Conservation (phyloP, 192 early-diverging fungal species). For the Podila minutissima region DNA sequence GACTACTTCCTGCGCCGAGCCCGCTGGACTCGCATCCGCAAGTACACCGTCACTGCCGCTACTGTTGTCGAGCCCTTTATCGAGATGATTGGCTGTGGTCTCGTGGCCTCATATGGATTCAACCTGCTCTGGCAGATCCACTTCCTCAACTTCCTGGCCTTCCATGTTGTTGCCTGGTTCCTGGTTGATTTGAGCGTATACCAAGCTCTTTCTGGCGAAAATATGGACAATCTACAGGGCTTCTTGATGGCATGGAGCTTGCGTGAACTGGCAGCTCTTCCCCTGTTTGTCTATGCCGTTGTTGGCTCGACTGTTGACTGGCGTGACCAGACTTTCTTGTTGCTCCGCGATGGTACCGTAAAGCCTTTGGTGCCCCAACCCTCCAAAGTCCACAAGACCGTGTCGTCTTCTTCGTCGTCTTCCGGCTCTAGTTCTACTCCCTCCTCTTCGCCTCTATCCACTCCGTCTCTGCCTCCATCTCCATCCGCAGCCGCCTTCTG, state of each 20-base stretch:
- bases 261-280: conserved; percentile 86
- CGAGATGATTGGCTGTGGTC: conserved; percentile 84
- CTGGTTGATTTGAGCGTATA: conserved; percentile 67
- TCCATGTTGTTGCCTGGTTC: conserved; percentile 71
- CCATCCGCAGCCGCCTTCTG: conserved; percentile 24
- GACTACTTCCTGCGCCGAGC: conserved; percentile 89
- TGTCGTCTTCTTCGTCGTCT: not conserved
- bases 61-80: conserved; percentile 95
- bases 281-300: conserved; percentile 85
- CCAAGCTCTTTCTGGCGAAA: conserved; percentile 41
- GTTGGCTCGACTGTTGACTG: conserved; percentile 86
- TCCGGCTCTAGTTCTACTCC: conserved; percentile 3
- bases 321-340: conserved; percentile 79
- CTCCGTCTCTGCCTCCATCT: conserved; percentile 5
- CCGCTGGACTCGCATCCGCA: conserved; percentile 94
- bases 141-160: conserved; percentile 54
- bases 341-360: conserved; percentile 74
- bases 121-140: conserved; percentile 63
- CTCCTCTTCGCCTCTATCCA: conserved; percentile 2
- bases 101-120: conserved; percentile 77
- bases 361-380: conserved; percentile 11
- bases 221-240: conserved; percentile 49
- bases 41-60: conserved; percentile 90
- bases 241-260: conserved; percentile 83
- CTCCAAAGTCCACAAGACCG: conserved; percentile 18